Percentiles rank a stretch among this genome's conserved stretches.
Conservation (phyloP, 495 filamentous ascomycete genomes). For the Penicillium coprophilum region DNA sequence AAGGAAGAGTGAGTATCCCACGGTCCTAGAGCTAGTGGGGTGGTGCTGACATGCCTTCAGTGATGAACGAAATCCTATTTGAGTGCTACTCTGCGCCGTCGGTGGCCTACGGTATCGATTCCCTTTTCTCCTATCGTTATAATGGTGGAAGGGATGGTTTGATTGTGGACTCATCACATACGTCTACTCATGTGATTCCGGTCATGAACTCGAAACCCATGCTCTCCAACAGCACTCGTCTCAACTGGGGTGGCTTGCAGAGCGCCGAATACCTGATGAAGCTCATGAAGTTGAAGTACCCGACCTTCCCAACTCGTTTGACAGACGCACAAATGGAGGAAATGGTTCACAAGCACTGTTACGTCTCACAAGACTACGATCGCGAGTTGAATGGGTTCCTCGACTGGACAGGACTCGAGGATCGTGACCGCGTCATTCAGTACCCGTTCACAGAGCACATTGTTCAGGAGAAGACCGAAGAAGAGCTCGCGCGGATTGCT, state of each 20-base stretch:
- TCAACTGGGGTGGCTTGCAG: conserved; percentile 94
- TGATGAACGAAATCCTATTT: conserved; percentile 96
- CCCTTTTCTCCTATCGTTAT: conserved; percentile 89
- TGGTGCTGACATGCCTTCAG: conserved; percentile 44
- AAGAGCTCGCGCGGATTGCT: conserved; percentile 82
- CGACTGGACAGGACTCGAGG: conserved; percentile 85
- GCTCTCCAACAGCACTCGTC: conserved; percentile 75
- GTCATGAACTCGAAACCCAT: conserved; percentile 82
- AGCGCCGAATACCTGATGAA: conserved; percentile 87
- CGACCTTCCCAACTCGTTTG: conserved; percentile 79
- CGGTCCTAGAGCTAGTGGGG: background rate
- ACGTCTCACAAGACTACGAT: conserved; percentile 80
- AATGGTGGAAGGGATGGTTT: conserved; percentile 87
- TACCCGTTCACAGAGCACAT: conserved; percentile 92
- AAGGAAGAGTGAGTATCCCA: conserved; percentile 64
- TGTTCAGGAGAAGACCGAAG: conserved; percentile 82
- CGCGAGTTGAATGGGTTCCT: conserved; percentile 70
- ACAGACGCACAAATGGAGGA: conserved; percentile 82
- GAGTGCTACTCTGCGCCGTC: conserved; percentile 89
- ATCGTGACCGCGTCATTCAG: conserved; percentile 83
- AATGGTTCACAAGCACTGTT: conserved; percentile 85
- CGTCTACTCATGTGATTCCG: conserved; percentile 93
- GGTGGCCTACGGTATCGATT: conserved; percentile 91
- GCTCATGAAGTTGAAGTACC: conserved; percentile 90
- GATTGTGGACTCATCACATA: conserved; percentile 88